Base-by-base conservation (phyloP, 2,329 filamentous ascomycete species). In the Pestalotiopsis sp. region DNA sequence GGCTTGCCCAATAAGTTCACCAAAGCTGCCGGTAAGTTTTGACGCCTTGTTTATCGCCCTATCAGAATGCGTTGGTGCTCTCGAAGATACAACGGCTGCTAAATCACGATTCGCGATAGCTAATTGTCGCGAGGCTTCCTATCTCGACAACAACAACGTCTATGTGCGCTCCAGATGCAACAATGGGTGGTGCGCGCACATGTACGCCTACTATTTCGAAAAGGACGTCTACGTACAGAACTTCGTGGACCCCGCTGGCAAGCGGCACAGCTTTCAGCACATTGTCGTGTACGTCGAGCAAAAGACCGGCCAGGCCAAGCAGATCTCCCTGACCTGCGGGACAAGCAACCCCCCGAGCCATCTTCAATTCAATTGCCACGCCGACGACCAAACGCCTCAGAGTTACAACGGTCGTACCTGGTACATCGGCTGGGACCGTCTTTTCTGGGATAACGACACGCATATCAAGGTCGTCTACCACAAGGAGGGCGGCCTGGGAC, bases 121-220 rank as follows among this genome's bases (percentile, higher is more conserved):
- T 31, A 71, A 76, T 13, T 80, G 78, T 56, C 78, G 78, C 27
- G 74, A 78, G n/a, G 68, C 71, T 11, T 72, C 58, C 12, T 76
- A 78, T 63, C 73, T 80, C 7, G 72, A 77, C 0, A 78, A 77
- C 71, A 75, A 73, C 70, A 79, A 80, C 68, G 71, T 72, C 17
- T 80, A 80, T 68, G 75, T 73, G 25, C 76, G 78, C 14, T 73
- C 72, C 62, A 75, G 77, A 6, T 80, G 78, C 52, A 80, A 79
- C 71, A 79, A 79, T 60, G 77, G 76, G 5, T 74, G 72, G 66
- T 79, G 78, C 36, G 77, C 76, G n/a, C 66, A 74, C 39, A 78
- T 80, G 77, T 76, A 72, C 66, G 74, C 64, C 65, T 70, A 76
- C 68, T 76, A 75, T 69, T 75, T 75, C 61, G 67, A 73, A 38